Conservation (phyloP, 495 filamentous ascomycete species). For the Hypoxylon lenormandii region DNA sequence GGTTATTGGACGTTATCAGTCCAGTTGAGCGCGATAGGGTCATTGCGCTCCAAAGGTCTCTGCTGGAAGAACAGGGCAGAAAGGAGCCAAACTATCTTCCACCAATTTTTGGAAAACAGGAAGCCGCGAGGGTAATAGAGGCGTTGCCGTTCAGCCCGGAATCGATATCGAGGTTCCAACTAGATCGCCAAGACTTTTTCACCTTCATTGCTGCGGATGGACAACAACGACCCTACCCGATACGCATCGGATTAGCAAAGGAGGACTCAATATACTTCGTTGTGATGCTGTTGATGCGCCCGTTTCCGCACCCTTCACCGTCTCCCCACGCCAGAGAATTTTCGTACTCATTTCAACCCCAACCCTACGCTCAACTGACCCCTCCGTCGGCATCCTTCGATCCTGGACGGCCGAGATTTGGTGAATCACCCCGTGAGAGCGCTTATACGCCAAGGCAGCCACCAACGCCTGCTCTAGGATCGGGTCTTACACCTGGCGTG, state of each 20-base stretch:
- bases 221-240: slow-evolving; percentile 55
- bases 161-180: slow-evolving; percentile 58
- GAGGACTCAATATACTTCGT: slow-evolving; percentile 67
- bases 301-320: slow-evolving; percentile 58
- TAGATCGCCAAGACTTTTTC: slow-evolving; percentile 63
- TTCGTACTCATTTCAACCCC: slow-evolving; percentile 59
- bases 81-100: slow-evolving; percentile 68
- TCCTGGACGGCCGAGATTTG: slow-evolving; percentile 52
- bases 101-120: slow-evolving; percentile 62
- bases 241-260: slow-evolving; percentile 64
- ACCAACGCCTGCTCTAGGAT: slow-evolving; percentile 49
- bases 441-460: slow-evolving; percentile 51
- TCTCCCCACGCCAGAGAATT: slow-evolving; percentile 63
- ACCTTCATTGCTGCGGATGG: slow-evolving; percentile 63
- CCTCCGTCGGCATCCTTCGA: slow-evolving; percentile 59
- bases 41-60: slow-evolving; percentile 58
- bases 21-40: slow-evolving; percentile 65
- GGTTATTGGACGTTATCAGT: slow-evolving; percentile 63
- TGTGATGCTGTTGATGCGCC: slow-evolving; percentile 56
- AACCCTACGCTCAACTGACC: slow-evolving; percentile 57
- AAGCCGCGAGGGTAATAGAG: slow-evolving; percentile 63
- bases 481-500: slow-evolving; percentile 45
- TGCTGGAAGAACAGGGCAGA: slow-evolving; percentile 62
- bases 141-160: slow-evolving; percentile 61
- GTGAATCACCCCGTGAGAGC: slow-evolving; percentile 53